A percentile compares a stretch with the other conserved stretches of the same genome.
Conservation (phyloP, 352 stramenopile genomes). For the Pythium utonaiense region DNA sequence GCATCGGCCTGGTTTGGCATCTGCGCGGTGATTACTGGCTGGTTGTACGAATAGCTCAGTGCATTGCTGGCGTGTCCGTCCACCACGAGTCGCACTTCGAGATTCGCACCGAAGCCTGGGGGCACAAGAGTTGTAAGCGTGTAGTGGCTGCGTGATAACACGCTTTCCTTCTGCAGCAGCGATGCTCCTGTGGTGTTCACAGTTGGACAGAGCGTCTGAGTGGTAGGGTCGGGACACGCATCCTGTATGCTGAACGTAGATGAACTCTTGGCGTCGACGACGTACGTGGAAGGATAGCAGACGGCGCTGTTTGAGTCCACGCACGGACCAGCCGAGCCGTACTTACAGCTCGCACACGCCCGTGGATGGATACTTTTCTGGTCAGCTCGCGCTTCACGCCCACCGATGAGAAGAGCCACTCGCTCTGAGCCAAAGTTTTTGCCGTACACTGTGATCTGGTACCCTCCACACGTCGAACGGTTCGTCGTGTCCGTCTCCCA, state of each 20-base stretch:
- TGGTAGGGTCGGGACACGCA: constrained; percentile 25
- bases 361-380: constrained; percentile 33
- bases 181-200: background rate
- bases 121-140: constrained; percentile 42
- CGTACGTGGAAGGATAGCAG: constrained; percentile 49
- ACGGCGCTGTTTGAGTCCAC: constrained; percentile 39
- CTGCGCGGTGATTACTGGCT: constrained; percentile 46
- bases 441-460: constrained; percentile 52
- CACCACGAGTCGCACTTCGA: constrained; percentile 43
- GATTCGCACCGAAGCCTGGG: constrained; percentile 40
- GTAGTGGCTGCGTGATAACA: constrained; percentile 46
- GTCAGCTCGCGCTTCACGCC: constrained; percentile 49
- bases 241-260: constrained; percentile 34
- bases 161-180: constrained; percentile 30
- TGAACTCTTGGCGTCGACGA: constrained; percentile 1
- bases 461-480: constrained; percentile 57
- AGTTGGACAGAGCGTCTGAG: constrained; percentile 32
- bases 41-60: constrained; percentile 53
- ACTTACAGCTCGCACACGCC: constrained; percentile 40
- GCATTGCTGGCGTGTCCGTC: constrained; percentile 48
- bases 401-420: constrained; percentile 44
- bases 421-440: constrained; percentile 54
- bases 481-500: constrained; percentile 45
- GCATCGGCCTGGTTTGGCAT: constrained; percentile 67
- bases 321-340: constrained; percentile 46